phyloP scores from a whole-genome alignment of 306 rosid genomes.

The Rosa multiflora region DNA sequence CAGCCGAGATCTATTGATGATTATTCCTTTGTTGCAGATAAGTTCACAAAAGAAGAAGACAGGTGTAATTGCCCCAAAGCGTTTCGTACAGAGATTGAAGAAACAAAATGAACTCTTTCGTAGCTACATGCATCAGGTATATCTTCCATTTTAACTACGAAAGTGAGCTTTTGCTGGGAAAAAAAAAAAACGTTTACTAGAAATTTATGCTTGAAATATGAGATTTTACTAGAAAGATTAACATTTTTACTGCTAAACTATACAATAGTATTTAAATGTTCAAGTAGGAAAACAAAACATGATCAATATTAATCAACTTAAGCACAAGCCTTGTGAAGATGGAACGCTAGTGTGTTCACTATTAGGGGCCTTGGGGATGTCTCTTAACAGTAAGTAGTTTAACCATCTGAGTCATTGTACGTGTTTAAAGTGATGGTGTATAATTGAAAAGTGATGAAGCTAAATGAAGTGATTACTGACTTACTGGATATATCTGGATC shows the following conservation, averaged over 20 bases:
- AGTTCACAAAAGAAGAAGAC: constrained; percentile 99
- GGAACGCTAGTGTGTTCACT: not conserved
- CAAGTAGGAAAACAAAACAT: not conserved
- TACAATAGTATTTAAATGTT: not conserved
- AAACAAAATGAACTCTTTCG: constrained; percentile 98
- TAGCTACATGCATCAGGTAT: constrained; percentile 98
- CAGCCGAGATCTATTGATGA: constrained; percentile 18
- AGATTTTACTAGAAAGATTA: not conserved
- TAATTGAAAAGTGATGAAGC: not conserved
- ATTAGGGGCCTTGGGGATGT: not conserved
- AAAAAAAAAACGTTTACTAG: not conserved
- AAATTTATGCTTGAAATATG: not conserved
- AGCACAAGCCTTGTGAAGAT: not conserved
- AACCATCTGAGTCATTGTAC: not conserved
- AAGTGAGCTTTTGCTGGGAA: not conserved
- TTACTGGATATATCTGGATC: not conserved
- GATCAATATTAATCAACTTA: not conserved
- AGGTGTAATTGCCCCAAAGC: constrained; percentile 97
- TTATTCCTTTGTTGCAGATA: constrained; percentile 58
- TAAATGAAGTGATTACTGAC: not conserved
- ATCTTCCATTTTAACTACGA: constrained; percentile 17
- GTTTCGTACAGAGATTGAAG: constrained; percentile 95
- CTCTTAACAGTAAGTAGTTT: not conserved
- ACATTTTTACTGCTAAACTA: not conserved
- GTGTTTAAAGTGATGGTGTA: not conserved